Percentiles rank a stretch among this genome's conserved stretches.
Conservation (phyloP, 164 flowering plant species). For the Santalum album region DNA sequence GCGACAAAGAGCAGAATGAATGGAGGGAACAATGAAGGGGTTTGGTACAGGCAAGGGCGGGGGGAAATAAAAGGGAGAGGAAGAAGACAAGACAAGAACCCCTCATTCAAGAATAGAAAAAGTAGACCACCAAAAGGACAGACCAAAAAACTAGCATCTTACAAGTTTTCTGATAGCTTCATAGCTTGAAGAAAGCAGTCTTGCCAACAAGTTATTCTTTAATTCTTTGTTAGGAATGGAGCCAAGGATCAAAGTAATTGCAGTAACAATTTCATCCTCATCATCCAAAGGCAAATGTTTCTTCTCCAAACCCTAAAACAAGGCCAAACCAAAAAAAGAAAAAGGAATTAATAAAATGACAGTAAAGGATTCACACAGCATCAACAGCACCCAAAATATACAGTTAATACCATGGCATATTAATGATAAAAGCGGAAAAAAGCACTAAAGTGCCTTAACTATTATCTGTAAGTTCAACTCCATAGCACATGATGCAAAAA, state of each 20-base stretch:
- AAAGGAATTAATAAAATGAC: neutral
- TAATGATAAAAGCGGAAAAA: no score
- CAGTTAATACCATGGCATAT: no score
- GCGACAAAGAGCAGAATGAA: no score
- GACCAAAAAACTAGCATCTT: constrained; percentile 15
- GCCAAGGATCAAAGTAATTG: constrained; percentile 62
- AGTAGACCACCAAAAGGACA: neutral
- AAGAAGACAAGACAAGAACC: no score
- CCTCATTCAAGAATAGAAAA: no score
- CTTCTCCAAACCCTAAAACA: constrained; percentile 59
- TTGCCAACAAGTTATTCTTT: constrained; percentile 53
- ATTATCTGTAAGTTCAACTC: no score
- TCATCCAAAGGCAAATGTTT: constrained; percentile 61
- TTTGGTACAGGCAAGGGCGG: no score
- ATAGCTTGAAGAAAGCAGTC: constrained; percentile 70
- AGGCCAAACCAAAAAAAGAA: neutral
- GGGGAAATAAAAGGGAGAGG: no score
- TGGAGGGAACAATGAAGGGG: no score
- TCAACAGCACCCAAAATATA: neutral
- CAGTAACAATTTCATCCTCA: constrained; percentile 78
- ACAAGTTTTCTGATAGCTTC: constrained; percentile 76
- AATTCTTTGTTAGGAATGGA: constrained; percentile 59
- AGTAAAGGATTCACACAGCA: neutral
- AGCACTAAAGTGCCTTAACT: no score
- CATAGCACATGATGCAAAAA: no score